These are phyloP conservation scores for Pyrenophora tritici-repentis DNA, from an alignment of 2,329 filamentous ascomycete genomes.

Conservation along the genomic window DNA sequence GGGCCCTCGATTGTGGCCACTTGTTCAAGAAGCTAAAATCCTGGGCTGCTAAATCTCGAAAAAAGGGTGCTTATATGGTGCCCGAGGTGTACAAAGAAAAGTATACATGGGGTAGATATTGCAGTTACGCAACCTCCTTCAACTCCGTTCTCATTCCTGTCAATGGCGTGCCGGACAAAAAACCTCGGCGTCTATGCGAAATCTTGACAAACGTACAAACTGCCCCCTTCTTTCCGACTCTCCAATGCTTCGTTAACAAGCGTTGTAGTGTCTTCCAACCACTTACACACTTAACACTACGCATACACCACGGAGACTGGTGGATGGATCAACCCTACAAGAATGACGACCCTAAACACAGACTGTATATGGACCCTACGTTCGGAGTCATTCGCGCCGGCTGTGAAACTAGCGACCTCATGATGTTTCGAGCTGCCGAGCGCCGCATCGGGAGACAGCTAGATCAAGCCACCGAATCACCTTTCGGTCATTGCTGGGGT, in stretches of 20 bases:
- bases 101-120: not conserved
- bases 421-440: constrained; percentile 23
- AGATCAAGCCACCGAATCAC: not conserved
- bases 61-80: constrained; percentile 14
- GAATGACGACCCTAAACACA: not conserved
- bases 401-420: constrained; percentile 14
- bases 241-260: not conserved
- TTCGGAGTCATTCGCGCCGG: constrained; percentile 1
- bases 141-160: not conserved
- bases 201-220: not conserved
- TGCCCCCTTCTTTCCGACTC: no score
- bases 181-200: not conserved
- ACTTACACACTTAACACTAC: constrained; percentile 24
- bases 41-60: constrained; percentile 11
- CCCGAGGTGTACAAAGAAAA: not conserved
- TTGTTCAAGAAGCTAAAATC: not conserved
- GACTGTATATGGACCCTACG: constrained; percentile 31
- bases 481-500: constrained; percentile 15
- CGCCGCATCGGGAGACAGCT: constrained; percentile 21
- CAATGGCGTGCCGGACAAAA: not conserved
- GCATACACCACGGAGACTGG: constrained; percentile 19
- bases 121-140: not conserved
- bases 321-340: constrained; percentile 12
- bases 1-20: constrained; percentile 9
- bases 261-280: constrained; percentile 15